Evolutionary conservation across 768 basidiomycete species (phyloP).

Genomic region (Boletus coccyginus): DNA sequence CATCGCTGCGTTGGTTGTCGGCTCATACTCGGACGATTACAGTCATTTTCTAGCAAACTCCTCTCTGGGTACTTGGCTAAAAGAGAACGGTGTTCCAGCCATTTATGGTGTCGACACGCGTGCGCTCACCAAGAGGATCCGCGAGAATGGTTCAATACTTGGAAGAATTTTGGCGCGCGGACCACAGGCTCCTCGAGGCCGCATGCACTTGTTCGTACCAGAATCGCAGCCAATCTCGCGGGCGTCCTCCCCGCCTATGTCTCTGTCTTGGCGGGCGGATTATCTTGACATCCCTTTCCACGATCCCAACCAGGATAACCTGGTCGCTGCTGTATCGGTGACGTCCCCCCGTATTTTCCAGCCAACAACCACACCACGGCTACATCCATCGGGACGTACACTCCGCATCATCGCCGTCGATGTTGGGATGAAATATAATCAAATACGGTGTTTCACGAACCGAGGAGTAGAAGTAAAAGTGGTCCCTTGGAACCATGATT

Average conservation of each 20-base stretch:
- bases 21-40: conserved; percentile 91
- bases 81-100: conserved; percentile 92
- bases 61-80: conserved; percentile 88
- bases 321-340: conserved; percentile 88
- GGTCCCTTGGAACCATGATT: conserved; percentile 96
- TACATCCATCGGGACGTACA: conserved; percentile 77
- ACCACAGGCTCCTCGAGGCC: conserved; percentile 40
- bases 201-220: conserved; percentile 33
- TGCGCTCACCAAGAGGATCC: conserved; percentile 92
- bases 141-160: conserved; percentile 92
- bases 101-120: conserved; percentile 96
- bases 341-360: conserved; percentile 63
- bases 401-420: conserved; percentile 89
- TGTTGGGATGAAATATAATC: conserved; percentile 99
- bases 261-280: conserved; percentile 74
- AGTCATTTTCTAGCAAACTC: conserved; percentile 92
- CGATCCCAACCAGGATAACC: conserved; percentile 86
- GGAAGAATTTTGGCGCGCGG: conserved; percentile 76
- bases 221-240: conserved; percentile 43
- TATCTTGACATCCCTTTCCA: conserved; percentile 79
- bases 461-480: conserved; percentile 96
- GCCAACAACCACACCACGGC: conserved; percentile 50
- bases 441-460: conserved; percentile 91
- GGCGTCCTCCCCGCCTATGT: conserved; percentile 51
- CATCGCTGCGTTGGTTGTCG: conserved; percentile 85